Evolutionary conservation across 2,329 filamentous ascomycete genomes (phyloP).

Genomic region (Colletotrichum echinochloae): DNA sequence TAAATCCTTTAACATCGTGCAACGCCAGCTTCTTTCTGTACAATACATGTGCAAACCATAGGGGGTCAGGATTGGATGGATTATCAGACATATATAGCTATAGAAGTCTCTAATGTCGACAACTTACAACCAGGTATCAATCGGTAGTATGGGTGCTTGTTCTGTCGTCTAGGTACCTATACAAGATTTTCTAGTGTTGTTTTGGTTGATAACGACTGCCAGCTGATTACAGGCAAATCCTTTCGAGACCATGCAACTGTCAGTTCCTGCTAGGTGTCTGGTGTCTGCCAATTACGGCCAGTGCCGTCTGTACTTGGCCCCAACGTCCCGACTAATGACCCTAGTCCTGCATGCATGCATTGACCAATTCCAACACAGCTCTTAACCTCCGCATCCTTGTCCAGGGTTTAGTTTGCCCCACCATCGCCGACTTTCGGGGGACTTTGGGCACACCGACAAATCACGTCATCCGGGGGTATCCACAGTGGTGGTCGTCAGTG

Average conservation of each 20-base stretch:
- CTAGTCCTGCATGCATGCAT: slow-evolving; percentile 4
- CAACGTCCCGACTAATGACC: background rate
- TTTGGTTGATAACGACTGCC: background rate
- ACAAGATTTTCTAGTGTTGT: background rate
- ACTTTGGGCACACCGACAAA: slow-evolving; percentile 32
- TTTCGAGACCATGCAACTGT: background rate
- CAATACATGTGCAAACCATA: background rate
- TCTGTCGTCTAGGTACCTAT: no score
- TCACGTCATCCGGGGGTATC: slow-evolving; percentile 38
- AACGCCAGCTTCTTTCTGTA: background rate
- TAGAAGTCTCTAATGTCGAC: background rate
- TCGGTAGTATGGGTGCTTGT: background rate
- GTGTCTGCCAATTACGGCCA: background rate
- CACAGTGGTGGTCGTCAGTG: slow-evolving; percentile 21
- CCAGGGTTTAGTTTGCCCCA: slow-evolving; percentile 20
- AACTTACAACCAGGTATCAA: background rate
- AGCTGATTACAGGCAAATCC: background rate
- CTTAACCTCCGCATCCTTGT: slow-evolving; percentile 3
- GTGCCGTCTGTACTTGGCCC: background rate
- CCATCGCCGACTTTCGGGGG: slow-evolving; percentile 38
- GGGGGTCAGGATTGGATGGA: background rate
- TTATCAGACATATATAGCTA: background rate
- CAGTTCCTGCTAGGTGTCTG: background rate
- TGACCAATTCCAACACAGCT: slow-evolving; percentile 8
- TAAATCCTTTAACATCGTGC: background rate